Base-by-base conservation (phyloP, 2,329 filamentous ascomycete genomes). In the Lasiodiplodia sp. region DNA sequence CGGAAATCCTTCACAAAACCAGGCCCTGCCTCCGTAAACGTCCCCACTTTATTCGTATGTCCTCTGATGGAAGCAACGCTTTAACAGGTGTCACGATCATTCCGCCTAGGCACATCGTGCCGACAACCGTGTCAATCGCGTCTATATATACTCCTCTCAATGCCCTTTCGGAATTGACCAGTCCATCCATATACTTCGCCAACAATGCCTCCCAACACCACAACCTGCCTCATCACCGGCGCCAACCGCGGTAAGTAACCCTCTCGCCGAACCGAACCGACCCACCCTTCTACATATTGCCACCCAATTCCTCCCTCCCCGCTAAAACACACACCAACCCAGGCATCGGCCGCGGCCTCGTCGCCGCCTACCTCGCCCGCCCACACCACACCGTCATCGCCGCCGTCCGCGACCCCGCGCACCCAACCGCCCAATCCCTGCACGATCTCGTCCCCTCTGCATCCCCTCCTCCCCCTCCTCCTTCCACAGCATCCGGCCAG, bases 351-450 rank as follows among this genome's bases (percentile, higher is more conserved):
- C 72, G 76, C 11, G 76, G 74, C 5, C 71, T 82, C 11, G 71
- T 76, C 56, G 65, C 74, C 47, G 28, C 63, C 2, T 81, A 81
- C 70, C 79, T 85, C 49, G 69, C 71, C 1, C 73, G 77, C 1
- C 78, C 82, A 0, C 72, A 79, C 53, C 79, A 76, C 21, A 81
- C 74, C 21, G 78, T 84, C 51, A 78, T 84, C 16, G 81, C 79
- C 23, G 79, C 78, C 6, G 75, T 81, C 37, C 81, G 81, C 25
- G 73, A 78, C n/a, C 74, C 71, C 4, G 55, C 71, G 0, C 70
- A 76, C 25, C 60, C 72, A 6, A 73, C 72, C 40, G 73, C 75
- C 2, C 34, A 73, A 1, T 70, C 74, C 3, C 75, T 83, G 6
- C 62, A 71, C 4, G 53, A 68, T 6, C 63, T 78, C 7, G 71